Conservation (phyloP, 495 filamentous ascomycete genomes). For the Aspergillus sparsus region DNA sequence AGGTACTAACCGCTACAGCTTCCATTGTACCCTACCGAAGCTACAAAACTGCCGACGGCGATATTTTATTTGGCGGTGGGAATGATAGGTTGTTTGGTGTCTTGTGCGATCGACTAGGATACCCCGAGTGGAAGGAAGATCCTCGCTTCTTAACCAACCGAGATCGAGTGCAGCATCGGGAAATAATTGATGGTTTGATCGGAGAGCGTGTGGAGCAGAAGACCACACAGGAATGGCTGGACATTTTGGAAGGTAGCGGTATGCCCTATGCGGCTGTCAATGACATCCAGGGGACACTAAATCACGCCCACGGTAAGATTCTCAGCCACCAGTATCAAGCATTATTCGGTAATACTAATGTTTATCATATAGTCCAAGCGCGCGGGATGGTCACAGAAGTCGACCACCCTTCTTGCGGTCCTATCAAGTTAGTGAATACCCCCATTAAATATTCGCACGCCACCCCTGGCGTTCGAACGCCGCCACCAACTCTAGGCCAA, state of each 20-base stretch:
- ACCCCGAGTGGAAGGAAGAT: conserved; percentile 78
- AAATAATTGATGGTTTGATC: conserved; percentile 73
- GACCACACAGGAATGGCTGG: conserved; percentile 88
- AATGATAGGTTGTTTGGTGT: conserved; percentile 91
- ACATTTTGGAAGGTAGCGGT: conserved; percentile 82
- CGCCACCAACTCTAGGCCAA: conserved; percentile 85
- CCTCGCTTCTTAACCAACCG: conserved; percentile 76
- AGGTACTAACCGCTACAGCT: conserved; percentile 50
- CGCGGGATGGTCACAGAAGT: conserved; percentile 86
- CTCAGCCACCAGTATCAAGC: background rate
- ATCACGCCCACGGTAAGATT: conserved; percentile 74
- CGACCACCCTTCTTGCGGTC: conserved; percentile 78
- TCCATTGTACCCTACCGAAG: conserved; percentile 94
- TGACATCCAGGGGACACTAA: conserved; percentile 80
- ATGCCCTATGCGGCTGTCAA: conserved; percentile 97
- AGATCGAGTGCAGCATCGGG: conserved; percentile 76
- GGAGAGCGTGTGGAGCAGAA: conserved; percentile 70
- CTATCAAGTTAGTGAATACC: conserved; percentile 89
- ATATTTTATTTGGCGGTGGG: conserved; percentile 88
- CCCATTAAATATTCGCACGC: conserved; percentile 92
- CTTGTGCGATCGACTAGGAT: conserved; percentile 74
- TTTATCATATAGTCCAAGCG: conserved; percentile 60
- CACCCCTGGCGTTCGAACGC: conserved; percentile 70
- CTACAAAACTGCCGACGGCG: conserved; percentile 90
- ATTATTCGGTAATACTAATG: conserved; percentile 11